These are phyloP conservation scores for Blastobotrys malaysiensis DNA, from an alignment of 1,139 yeast species.

Conservation along the genomic window DNA sequence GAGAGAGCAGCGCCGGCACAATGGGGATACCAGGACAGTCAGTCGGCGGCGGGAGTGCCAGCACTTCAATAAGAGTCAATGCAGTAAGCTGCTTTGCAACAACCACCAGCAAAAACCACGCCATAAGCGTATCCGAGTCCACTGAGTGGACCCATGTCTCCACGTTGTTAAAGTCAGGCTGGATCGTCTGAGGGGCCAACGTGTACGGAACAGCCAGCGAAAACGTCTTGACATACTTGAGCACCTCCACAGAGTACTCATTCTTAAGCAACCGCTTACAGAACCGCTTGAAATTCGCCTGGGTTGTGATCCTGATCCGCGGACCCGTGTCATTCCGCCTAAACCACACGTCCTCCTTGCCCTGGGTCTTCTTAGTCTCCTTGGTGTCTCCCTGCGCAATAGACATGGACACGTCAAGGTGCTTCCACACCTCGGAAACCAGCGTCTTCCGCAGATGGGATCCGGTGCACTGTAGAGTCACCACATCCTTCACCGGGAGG, in stretches of 20 bases:
- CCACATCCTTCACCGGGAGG: slow-evolving; percentile 8
- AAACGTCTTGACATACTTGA: slow-evolving; percentile 7
- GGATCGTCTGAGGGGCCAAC: neutral
- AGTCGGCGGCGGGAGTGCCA: neutral
- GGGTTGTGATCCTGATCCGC: neutral
- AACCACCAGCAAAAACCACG: slow-evolving; percentile 5
- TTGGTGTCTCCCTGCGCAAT: slow-evolving; percentile 1
- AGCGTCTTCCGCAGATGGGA: slow-evolving; percentile 8
- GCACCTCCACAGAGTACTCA: slow-evolving; percentile 4
- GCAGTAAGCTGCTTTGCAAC: slow-evolving; percentile 5
- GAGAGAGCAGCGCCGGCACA: slow-evolving; percentile 4
- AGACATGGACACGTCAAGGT: slow-evolving; percentile 7
- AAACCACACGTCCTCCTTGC: neutral
- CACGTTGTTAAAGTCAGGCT: neutral
- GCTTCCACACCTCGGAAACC: slow-evolving; percentile 10
- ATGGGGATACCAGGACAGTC: neutral
- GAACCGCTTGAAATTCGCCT: slow-evolving; percentile 3
- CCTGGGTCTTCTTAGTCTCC: neutral
- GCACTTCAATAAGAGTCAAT: slow-evolving; percentile 8
- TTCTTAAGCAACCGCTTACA: slow-evolving; percentile 2
- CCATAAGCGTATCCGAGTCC: slow-evolving; percentile 1
- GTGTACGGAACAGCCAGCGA: slow-evolving; percentile 1
- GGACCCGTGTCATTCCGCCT: neutral
- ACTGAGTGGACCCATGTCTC: neutral
- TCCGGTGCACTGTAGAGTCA: slow-evolving; percentile 9